These are phyloP conservation scores for Geotrichum citri-aurantii DNA, from an alignment of 1,139 yeast species.

Conservation along the genomic window DNA sequence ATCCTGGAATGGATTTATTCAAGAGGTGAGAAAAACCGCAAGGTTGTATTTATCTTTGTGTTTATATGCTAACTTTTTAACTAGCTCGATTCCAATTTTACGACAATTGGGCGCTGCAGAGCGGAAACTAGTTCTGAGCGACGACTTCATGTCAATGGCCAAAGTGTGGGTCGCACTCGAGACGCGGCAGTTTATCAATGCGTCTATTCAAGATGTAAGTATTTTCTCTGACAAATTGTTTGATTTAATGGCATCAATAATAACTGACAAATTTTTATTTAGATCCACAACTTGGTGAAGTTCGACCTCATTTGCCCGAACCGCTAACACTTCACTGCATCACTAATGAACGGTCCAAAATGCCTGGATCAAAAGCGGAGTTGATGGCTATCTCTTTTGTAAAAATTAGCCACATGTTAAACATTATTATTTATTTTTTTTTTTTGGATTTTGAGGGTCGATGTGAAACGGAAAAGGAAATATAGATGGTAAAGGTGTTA, in stretches of 20 bases:
- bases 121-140: slow-evolving; percentile 46
- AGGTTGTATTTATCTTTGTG: slow-evolving; percentile 32
- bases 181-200: slow-evolving; percentile 76
- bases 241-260: slow-evolving; percentile 17
- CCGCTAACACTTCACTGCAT: slow-evolving; percentile 39
- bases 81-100: slow-evolving; percentile 79
- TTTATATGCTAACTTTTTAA: slow-evolving; percentile 20
- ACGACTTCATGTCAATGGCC: slow-evolving; percentile 67
- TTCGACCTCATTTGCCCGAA: slow-evolving; percentile 60
- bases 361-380: neutral
- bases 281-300: slow-evolving; percentile 48
- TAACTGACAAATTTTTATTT: slow-evolving; percentile 17
- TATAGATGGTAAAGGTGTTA: too few species aligned
- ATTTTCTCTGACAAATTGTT: slow-evolving; percentile 38
- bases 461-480: too few species aligned
- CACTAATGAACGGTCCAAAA: neutral
- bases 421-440: neutral
- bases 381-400: neutral
- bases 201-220: slow-evolving; percentile 63
- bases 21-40: slow-evolving; percentile 61
- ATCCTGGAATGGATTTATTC: slow-evolving; percentile 87
- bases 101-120: slow-evolving; percentile 71
- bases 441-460: too few species aligned
- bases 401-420: too few species aligned
- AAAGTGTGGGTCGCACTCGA: slow-evolving; percentile 91